A percentile compares a stretch with the other conserved stretches of the same genome.
phyloP scores from a whole-genome alignment of 31 red algal genomes.

The Bonnemaisonia californica region DNA sequence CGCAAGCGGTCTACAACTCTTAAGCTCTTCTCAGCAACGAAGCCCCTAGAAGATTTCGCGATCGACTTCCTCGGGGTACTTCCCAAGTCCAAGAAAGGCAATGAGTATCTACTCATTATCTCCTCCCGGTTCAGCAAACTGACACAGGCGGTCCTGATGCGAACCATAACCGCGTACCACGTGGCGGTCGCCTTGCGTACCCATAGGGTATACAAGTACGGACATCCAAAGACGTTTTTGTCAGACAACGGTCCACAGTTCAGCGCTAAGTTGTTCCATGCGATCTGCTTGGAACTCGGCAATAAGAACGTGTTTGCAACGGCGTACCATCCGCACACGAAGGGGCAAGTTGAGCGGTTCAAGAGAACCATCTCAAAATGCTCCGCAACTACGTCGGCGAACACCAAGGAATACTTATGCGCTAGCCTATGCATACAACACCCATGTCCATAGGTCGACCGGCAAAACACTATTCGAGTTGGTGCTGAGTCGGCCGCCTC shows the following conservation, averaged over 20 bases:
- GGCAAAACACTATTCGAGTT: too few species aligned
- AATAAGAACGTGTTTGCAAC: too few species aligned
- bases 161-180: background rate
- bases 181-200: slow-evolving; percentile 4
- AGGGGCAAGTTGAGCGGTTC: too few species aligned
- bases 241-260: slow-evolving; percentile 19
- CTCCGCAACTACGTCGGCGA: too few species aligned
- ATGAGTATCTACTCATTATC: slow-evolving; percentile 17
- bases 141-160: background rate
- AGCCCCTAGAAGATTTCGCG: slow-evolving; percentile 1
- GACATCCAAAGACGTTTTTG: background rate
- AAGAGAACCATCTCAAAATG: too few species aligned
- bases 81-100: background rate
- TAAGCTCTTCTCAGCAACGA: slow-evolving; percentile 9
- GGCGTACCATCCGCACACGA: too few species aligned
- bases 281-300: too few species aligned
- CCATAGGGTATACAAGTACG: slow-evolving; percentile 11
- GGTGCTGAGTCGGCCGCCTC: too few species aligned
- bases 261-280: slow-evolving; percentile 9
- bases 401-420: too few species aligned
- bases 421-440: too few species aligned
- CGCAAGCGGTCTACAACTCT: background rate
- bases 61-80: slow-evolving; percentile 27
- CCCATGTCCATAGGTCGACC: too few species aligned
- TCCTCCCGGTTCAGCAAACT: slow-evolving; percentile 3